Base-by-base conservation (phyloP, 257 asterid genomes). In the Marsdenia floribunda region DNA sequence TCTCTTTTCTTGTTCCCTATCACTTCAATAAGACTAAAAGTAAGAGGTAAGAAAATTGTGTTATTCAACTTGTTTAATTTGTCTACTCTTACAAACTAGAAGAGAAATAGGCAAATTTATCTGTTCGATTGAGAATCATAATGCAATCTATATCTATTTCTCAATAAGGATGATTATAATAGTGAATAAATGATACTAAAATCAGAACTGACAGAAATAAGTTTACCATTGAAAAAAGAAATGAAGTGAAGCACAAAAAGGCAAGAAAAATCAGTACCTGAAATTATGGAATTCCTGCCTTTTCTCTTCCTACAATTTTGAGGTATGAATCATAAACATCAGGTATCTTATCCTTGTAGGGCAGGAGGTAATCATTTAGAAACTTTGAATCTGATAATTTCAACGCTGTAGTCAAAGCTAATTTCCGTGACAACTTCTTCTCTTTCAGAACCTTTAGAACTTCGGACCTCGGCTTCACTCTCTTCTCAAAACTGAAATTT, bases 301-400 rank as follows among this genome's bases (percentile, higher is more conserved):
- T 8, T 29, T 61, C 3, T 1, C 24, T 63, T 63, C 73, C 73
- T 24, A 70, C 73, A 49, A 53, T 49, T 70, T 70, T 47, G 11
- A 70, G 52, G n/a, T 47, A 70, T 13, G 73, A 70, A 35, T 53
- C 38, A 19, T 9, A 70, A 5, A 70, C 73, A 70, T 70, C 73
- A 49, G 60, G 73, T 47, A 79, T 58, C 63, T 60, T 74, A 29
- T 82, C 75, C 83, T 54, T 82, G 46, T 72, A 65, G 12, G 79
- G 78, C 37, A 76, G 71, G 14, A 76, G 71, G 58, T 59, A 82
- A 14, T n/a, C 38, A n/a, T 72, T 38, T 11, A 79, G 52, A 35
- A 82, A 82, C 44, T 69, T 57, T 0, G 71, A 13, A 5, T 80
- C 77, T 0, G 78, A 0, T 29, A 50, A 16, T 44, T n/a, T 21